phyloP scores from a whole-genome alignment of 148 eudicot genomes.

The Arctostaphylos glauca region DNA sequence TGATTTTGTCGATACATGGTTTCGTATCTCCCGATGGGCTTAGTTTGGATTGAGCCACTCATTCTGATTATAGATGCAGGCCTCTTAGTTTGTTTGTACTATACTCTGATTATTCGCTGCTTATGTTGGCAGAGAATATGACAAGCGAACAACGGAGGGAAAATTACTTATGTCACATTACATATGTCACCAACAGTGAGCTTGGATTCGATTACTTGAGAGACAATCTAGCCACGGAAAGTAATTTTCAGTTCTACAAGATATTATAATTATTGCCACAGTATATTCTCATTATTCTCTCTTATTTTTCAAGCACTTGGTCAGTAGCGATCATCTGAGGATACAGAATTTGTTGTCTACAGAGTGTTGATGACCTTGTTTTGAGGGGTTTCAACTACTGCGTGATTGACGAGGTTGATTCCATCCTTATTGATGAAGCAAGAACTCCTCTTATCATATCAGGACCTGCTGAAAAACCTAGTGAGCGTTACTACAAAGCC shows the following conservation, averaged over 20 bases:
- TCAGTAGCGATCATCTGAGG: conserved; percentile 3
- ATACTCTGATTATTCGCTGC: background rate
- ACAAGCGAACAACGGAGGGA: conserved; percentile 93
- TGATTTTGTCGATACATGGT: background rate
- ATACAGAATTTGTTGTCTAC: conserved; percentile 37
- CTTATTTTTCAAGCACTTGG: background rate
- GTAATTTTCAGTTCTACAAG: conserved; percentile 37
- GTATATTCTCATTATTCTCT: background rate
- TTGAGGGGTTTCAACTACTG: conserved; percentile 86
- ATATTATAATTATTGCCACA: background rate
- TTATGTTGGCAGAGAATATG: conserved; percentile 84
- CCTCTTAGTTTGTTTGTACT: background rate
- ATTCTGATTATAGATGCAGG: conserved; percentile 7
- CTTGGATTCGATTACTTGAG: conserved; percentile 99
- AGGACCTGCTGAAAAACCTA: conserved; percentile 97
- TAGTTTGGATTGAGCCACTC: background rate
- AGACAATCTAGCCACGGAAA: conserved; percentile 99
- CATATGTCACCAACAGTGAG: conserved; percentile 97
- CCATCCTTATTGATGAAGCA: conserved; percentile 98
- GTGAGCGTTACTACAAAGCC: conserved; percentile 98
- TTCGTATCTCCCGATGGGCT: background rate
- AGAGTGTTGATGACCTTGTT: conserved; percentile 95
- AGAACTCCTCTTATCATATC: conserved; percentile 98
- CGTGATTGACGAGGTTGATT: conserved; percentile 98
- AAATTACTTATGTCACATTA: conserved; percentile 90